Evolutionary conservation across 257 asterid species (phyloP).

Genomic region (Leptodermis oblonga): DNA sequence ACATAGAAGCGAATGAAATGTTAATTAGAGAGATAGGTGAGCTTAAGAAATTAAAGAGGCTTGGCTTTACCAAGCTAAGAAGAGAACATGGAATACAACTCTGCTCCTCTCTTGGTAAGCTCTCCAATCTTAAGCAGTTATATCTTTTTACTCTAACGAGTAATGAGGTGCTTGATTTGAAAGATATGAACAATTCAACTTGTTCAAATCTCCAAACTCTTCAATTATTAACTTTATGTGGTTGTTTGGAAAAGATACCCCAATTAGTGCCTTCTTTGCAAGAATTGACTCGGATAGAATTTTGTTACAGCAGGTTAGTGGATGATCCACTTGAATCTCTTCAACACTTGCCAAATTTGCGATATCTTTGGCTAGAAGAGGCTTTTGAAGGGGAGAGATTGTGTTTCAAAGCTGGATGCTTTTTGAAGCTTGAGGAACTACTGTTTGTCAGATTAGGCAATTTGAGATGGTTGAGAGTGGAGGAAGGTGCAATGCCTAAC

Average conservation of each 20-base stretch:
- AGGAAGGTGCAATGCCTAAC: too few species aligned
- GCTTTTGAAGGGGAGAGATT: slow-evolving; percentile 29
- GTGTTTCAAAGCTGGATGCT: slow-evolving; percentile 23
- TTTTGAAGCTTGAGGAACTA: background rate
- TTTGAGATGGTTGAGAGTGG: slow-evolving; percentile 9
- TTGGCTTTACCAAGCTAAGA: slow-evolving; percentile 19
- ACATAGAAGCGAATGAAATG: background rate
- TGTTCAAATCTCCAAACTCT: slow-evolving; percentile 11
- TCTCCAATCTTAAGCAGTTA: slow-evolving; percentile 16
- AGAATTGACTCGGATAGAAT: background rate
- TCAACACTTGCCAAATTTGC: slow-evolving; percentile 31
- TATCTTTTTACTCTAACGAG: background rate
- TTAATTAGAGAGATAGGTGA: slow-evolving; percentile 13
- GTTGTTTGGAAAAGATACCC: slow-evolving; percentile 25
- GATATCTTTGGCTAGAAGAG: background rate
- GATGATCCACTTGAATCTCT: slow-evolving; percentile 25
- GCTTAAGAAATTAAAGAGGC: slow-evolving; percentile 16
- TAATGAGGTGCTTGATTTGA: slow-evolving; percentile 22
- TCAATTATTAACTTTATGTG: slow-evolving; percentile 6
- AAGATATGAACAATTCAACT: slow-evolving; percentile 3
- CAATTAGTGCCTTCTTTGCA: slow-evolving; percentile 18
- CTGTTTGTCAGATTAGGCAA: background rate
- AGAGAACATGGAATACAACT: slow-evolving; percentile 21
- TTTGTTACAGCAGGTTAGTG: slow-evolving; percentile 11
- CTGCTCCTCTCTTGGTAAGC: slow-evolving; percentile 23